phyloP scores from a whole-genome alignment of 2,329 filamentous ascomycete genomes.

The Calonectria hongkongensis region DNA sequence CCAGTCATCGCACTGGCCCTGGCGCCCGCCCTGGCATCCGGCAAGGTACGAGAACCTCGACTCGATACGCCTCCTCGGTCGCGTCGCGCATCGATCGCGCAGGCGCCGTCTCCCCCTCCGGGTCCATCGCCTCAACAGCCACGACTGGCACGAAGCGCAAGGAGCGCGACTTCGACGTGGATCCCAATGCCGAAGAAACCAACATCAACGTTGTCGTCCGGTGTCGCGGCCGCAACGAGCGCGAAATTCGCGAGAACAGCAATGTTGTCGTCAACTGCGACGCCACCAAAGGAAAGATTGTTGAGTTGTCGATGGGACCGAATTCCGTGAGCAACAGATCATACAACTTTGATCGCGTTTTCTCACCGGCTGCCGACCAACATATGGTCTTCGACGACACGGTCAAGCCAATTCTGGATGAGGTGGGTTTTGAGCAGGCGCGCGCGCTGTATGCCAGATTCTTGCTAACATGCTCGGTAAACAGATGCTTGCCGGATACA shows the following conservation, averaged over 20 bases:
- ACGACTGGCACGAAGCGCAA: constrained; percentile 85
- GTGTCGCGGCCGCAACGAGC: constrained; percentile 93
- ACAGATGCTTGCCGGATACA: constrained; percentile 94
- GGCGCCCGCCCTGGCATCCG: constrained; percentile 53
- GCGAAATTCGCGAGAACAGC: constrained; percentile 95
- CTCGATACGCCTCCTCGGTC: constrained; percentile 51
- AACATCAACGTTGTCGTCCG: constrained; percentile 99
- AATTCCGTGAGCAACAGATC: constrained; percentile 96
- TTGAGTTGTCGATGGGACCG: constrained; percentile 94
- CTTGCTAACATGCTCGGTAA: constrained; percentile 31
- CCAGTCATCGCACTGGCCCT: constrained; percentile 54
- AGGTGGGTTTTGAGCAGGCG: constrained; percentile 73
- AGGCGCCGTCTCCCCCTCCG: constrained; percentile 80
- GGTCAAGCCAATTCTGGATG: constrained; percentile 92
- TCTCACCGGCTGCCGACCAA: constrained; percentile 95
- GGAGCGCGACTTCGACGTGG: constrained; percentile 86
- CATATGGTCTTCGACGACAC: constrained; percentile 96
- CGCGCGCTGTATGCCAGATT: too few species aligned
- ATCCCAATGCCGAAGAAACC: constrained; percentile 82
- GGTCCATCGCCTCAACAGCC: constrained; percentile 77
- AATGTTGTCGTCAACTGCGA: constrained; percentile 92
- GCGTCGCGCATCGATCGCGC: constrained; percentile 52
- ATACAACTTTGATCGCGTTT: constrained; percentile 97
- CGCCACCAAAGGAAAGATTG: constrained; percentile 88
- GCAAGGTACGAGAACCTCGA: constrained; percentile 49